A percentile compares a stretch with the other conserved stretches of the same genome.
Evolutionary conservation across 1,284 basidiomycete species (phyloP).

Genomic region (Naganishia cerealis): DNA sequence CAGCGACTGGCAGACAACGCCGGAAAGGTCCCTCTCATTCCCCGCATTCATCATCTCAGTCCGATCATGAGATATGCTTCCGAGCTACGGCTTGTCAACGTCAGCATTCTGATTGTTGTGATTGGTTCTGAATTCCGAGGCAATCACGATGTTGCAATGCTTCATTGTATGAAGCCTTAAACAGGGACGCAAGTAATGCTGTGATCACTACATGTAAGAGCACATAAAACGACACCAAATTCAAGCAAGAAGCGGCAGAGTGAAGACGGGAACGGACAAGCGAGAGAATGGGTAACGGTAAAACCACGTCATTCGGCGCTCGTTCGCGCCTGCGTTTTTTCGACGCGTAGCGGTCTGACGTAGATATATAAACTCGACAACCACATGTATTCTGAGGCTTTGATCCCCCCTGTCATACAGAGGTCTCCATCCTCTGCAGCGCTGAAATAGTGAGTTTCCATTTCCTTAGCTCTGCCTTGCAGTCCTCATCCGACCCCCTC

Average conservation of each 20-base stretch:
- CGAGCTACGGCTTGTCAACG: too few relatives aligned
- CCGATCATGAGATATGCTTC: neutral
- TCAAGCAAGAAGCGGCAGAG: neutral
- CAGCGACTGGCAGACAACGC: neutral
- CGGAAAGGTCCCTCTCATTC: neutral
- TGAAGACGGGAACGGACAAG: neutral
- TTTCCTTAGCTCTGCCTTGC: neutral
- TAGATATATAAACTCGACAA: conserved; percentile 3
- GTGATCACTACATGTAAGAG: too few relatives aligned
- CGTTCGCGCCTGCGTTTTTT: conserved; percentile 1
- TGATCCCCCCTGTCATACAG: neutral
- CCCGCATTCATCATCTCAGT: conserved; percentile 1
- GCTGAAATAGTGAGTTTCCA: conserved; percentile 6
- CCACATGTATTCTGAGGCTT: neutral
- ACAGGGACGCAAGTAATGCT: too few relatives aligned
- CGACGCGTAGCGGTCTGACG: neutral
- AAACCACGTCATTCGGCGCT: neutral
- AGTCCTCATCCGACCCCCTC: neutral
- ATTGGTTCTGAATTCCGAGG: too few relatives aligned
- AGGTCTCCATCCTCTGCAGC: neutral
- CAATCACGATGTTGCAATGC: too few relatives aligned
- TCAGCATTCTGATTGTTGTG: too few relatives aligned
- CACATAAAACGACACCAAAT: too few relatives aligned
- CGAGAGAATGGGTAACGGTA: neutral
- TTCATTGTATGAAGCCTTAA: too few relatives aligned